These are phyloP conservation scores for Cytospora paraplurivora DNA, from an alignment of 2,329 filamentous ascomycete species.

Conservation along the genomic window DNA sequence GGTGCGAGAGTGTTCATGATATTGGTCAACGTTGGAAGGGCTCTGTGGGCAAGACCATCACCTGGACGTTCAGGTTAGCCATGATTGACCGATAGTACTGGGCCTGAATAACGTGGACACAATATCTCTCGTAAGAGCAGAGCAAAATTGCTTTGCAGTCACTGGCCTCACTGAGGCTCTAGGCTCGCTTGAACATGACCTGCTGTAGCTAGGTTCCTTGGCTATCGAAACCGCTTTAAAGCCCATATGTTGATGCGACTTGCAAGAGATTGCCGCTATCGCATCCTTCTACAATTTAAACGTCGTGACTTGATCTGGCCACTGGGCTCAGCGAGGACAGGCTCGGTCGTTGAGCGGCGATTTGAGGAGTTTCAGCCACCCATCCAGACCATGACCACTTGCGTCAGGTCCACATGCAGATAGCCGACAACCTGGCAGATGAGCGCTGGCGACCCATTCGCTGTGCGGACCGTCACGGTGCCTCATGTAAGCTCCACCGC, in stretches of 20 bases:
- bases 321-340: not conserved
- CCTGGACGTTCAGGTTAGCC: constrained; percentile 52
- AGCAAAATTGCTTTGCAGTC: not conserved
- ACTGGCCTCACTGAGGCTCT: not conserved
- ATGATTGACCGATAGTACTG: not conserved
- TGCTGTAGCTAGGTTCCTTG: not conserved
- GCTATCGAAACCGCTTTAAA: not conserved
- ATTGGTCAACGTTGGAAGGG: constrained; percentile 91
- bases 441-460: not conserved
- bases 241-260: not conserved
- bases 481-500: not conserved
- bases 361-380: not conserved
- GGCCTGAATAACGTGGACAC: not conserved
- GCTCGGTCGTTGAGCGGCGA: not conserved
- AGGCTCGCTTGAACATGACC: not conserved
- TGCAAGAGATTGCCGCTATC: not conserved
- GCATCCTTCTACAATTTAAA: not conserved
- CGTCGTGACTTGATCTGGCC: not conserved
- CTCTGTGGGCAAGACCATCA: constrained; percentile 81
- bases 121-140: not conserved
- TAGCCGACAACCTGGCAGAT: not conserved
- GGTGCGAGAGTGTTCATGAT: constrained; percentile 94
- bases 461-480: not conserved
- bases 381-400: not conserved
- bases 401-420: not conserved